Evolutionary conservation across 2,329 filamentous ascomycete species (phyloP), one percentile per base, ranked within the genome.

Genomic region (Fusarium acutatum): DNA sequence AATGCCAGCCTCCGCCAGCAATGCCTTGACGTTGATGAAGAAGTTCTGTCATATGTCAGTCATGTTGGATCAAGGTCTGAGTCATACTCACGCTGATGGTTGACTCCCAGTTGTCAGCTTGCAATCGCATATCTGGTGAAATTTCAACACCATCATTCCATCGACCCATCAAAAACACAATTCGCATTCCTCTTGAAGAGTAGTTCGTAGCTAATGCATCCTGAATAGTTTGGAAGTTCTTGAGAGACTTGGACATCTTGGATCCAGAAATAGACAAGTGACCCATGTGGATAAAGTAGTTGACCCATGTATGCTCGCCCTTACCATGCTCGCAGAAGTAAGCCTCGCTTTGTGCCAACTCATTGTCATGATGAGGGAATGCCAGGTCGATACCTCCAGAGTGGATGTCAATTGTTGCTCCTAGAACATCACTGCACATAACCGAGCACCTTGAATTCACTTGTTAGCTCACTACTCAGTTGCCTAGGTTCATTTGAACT

Each of bases 91-190:
- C 86, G 81, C 93, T 93, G 35, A 97, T 85, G 24, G 92, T 92
- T 56, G 91, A 90, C 80, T 98, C 95, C 93, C 94, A 97, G 49
- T 88, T 89, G 65, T 91, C 89, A 12, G 93, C 93, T 76, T 91
- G 89, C 47, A 90, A 90, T 65, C 94, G 88, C 83, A 97, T 91
- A 62, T 95, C 94, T 4, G 93, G 91, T 0, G 94, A 96, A 70
- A 98, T 96, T 79, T 98, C 96, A 37, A 98, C 92, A 4, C 94
- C 94, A 56, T 97, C 94, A 75, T 94, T 94, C 95, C 96, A 98
- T 54, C 90, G 90, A 49, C 95, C 94, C 76, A 97, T 89, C 50
- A 98, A 83, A 83, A 98, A 97, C 22, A 96, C 92, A 60, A 97
- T 93, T 50, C 96, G 90, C 84, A 98, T 88, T 62, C 91, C 91